Percentiles rank a stretch among this genome's conserved stretches.
Evolutionary conservation across 2,329 filamentous ascomycete genomes (phyloP).

Genomic region (Aspergillus felis): DNA sequence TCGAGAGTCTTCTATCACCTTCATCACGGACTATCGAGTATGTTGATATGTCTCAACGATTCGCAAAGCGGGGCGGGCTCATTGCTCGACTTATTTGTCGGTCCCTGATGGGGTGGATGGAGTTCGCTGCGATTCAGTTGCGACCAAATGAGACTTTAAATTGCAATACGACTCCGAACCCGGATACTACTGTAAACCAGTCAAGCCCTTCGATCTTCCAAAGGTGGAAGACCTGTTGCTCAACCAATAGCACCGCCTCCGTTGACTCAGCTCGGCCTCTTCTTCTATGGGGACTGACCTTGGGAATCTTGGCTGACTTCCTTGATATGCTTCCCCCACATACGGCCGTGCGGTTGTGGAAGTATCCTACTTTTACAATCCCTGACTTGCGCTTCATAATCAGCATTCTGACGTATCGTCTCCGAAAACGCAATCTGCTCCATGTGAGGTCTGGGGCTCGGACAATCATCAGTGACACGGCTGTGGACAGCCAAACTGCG

Average conservation of each 20-base stretch:
- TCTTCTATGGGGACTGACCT: slow-evolving; percentile 64
- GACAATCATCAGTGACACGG: slow-evolving; percentile 23
- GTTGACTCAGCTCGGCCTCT: slow-evolving; percentile 45
- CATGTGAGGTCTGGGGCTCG: slow-evolving; percentile 30
- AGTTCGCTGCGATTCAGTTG: slow-evolving; percentile 62
- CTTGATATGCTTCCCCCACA: slow-evolving; percentile 63
- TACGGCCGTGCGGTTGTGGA: slow-evolving; percentile 60
- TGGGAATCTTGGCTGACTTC: slow-evolving; percentile 65
- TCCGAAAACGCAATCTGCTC: slow-evolving; percentile 50
- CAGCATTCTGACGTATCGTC: slow-evolving; percentile 56
- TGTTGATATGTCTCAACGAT: slow-evolving; percentile 61
- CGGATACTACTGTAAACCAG: slow-evolving; percentile 38
- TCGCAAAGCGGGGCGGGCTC: slow-evolving; percentile 54
- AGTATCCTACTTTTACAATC: slow-evolving; percentile 64
- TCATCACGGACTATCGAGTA: slow-evolving; percentile 58
- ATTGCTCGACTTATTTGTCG: slow-evolving; percentile 53
- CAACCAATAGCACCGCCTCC: slow-evolving; percentile 26
- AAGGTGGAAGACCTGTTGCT: slow-evolving; percentile 24
- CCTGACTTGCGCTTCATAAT: slow-evolving; percentile 58
- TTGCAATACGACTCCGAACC: slow-evolving; percentile 52
- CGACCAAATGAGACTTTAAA: slow-evolving; percentile 59
- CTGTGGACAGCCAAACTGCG: slow-evolving; percentile 32
- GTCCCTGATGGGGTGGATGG: slow-evolving; percentile 60
- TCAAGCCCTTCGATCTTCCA: slow-evolving; percentile 20
- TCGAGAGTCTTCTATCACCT: slow-evolving; percentile 58